A percentile compares a stretch with the other conserved stretches of the same genome.
These are phyloP conservation scores for Annulohypoxylon nitens DNA, from an alignment of 495 filamentous ascomycete species.

Conservation along the genomic window DNA sequence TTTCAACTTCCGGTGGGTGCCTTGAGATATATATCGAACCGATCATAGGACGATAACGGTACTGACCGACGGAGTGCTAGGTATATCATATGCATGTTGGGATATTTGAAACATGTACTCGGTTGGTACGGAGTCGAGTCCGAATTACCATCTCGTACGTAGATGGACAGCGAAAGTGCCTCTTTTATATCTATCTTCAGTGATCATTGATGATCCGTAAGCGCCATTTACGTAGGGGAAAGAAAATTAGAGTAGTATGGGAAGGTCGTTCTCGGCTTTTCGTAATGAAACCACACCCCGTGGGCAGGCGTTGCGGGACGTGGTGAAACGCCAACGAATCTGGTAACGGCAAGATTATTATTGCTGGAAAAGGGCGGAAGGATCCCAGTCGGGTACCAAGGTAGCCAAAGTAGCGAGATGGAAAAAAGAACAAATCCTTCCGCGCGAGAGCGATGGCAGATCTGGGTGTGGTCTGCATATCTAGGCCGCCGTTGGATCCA, in stretches of 20 bases:
- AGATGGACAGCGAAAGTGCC: slow-evolving; percentile 19
- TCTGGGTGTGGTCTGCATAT: slow-evolving; percentile 45
- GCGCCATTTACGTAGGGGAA: neutral
- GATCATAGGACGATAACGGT: slow-evolving; percentile 32
- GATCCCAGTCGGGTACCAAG: slow-evolving; percentile 39
- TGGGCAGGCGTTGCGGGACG: slow-evolving; percentile 36
- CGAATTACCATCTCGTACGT: slow-evolving; percentile 10
- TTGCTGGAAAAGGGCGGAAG: slow-evolving; percentile 17
- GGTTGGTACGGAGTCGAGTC: slow-evolving; percentile 28
- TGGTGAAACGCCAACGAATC: slow-evolving; percentile 38
- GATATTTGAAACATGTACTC: slow-evolving; percentile 9
- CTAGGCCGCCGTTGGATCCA: slow-evolving; percentile 49
- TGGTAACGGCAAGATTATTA: slow-evolving; percentile 21
- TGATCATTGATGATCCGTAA: slow-evolving; percentile 16
- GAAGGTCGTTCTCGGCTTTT: slow-evolving; percentile 23
- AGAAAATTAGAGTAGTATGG: slow-evolving; percentile 11
- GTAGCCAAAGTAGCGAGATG: slow-evolving; percentile 36
- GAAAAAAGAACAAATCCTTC: slow-evolving; percentile 25
- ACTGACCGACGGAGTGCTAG: slow-evolving; percentile 23
- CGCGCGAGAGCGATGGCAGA: slow-evolving; percentile 21
- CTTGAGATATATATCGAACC: slow-evolving; percentile 36
- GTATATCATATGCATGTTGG: slow-evolving; percentile 31
- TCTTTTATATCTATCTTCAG: slow-evolving; percentile 13
- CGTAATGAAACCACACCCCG: slow-evolving; percentile 40
- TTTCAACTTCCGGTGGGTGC: slow-evolving; percentile 35